phyloP scores from a whole-genome alignment of 345 rosid genomes.

The Conringia planisiliqua region DNA sequence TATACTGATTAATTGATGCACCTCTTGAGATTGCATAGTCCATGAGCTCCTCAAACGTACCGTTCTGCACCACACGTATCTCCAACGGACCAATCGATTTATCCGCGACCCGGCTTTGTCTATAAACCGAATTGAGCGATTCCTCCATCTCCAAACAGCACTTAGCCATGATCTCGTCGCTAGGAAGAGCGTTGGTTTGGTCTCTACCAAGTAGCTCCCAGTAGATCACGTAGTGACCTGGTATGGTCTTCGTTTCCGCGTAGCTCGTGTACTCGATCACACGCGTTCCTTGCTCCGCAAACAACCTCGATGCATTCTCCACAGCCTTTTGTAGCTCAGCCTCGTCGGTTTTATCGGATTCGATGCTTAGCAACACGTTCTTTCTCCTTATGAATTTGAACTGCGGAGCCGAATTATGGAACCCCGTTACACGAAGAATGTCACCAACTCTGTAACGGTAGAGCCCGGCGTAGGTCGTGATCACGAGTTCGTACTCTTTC shows the following conservation, averaged over 20 bases:
- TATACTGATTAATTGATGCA: slow-evolving; percentile 90
- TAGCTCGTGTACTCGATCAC: slow-evolving; percentile 86
- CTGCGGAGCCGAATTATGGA: slow-evolving; percentile 75
- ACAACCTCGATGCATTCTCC: slow-evolving; percentile 54
- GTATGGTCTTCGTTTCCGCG: slow-evolving; percentile 61
- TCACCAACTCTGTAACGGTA: slow-evolving; percentile 87
- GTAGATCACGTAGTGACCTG: slow-evolving; percentile 85
- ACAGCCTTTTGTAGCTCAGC: slow-evolving; percentile 76
- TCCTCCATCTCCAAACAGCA: slow-evolving; percentile 85
- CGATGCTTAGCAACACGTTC: slow-evolving; percentile 84
- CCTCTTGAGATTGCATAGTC: slow-evolving; percentile 88
- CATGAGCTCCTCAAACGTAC: slow-evolving; percentile 93
- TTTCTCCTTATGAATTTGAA: slow-evolving; percentile 73
- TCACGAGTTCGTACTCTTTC: slow-evolving; percentile 76
- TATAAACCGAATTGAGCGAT: slow-evolving; percentile 68
- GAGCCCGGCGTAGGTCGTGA: slow-evolving; percentile 78
- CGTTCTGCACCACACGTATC: slow-evolving; percentile 67
- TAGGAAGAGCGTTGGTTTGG: slow-evolving; percentile 41
- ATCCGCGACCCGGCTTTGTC: slow-evolving; percentile 83
- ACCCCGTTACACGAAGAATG: slow-evolving; percentile 71
- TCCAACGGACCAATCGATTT: slow-evolving; percentile 87
- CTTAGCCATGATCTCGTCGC: slow-evolving; percentile 41
- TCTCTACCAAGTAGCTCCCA: slow-evolving; percentile 69
- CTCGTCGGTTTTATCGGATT: slow-evolving; percentile 87
- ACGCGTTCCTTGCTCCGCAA: slow-evolving; percentile 48